Evolutionary conservation across 2,329 filamentous ascomycete genomes (phyloP).

Genomic region (Elsinoe arachidis): DNA sequence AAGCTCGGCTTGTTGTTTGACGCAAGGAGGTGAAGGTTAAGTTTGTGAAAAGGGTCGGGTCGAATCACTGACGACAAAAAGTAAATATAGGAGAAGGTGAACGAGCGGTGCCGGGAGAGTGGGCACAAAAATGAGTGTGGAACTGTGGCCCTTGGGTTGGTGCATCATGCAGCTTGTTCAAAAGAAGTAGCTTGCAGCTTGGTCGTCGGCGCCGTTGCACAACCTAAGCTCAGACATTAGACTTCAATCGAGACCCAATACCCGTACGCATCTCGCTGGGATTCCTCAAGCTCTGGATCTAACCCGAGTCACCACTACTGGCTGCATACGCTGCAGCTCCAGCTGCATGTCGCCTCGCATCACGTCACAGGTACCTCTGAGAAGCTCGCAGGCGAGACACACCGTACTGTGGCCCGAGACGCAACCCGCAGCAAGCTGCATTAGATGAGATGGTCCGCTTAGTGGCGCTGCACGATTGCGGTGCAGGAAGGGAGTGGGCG

Average conservation of each 20-base stretch:
- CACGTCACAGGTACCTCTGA: neutral
- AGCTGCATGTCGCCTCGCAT: neutral
- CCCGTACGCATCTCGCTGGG: neutral
- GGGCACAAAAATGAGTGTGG: neutral
- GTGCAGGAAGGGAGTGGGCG: neutral
- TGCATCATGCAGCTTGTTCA: no score
- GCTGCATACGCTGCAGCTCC: neutral
- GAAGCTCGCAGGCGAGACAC: neutral
- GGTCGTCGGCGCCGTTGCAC: neutral
- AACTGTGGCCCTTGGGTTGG: neutral
- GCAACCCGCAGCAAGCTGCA: neutral
- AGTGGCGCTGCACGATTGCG: neutral
- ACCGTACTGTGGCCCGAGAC: neutral
- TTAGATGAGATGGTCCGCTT: neutral
- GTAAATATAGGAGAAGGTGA: slow-evolving; percentile 3
- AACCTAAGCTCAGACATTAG: neutral
- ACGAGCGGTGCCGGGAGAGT: neutral
- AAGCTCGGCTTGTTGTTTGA: neutral
- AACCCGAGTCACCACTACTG: neutral
- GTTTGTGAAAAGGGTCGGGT: slow-evolving; percentile 1
- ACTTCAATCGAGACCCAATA: neutral
- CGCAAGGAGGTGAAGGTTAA: neutral
- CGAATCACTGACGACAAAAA: slow-evolving; percentile 6
- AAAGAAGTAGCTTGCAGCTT: neutral
- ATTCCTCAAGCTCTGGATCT: neutral